Evolutionary conservation across 306 rosid genomes (phyloP).

Genomic region (Begonia masoniana): DNA sequence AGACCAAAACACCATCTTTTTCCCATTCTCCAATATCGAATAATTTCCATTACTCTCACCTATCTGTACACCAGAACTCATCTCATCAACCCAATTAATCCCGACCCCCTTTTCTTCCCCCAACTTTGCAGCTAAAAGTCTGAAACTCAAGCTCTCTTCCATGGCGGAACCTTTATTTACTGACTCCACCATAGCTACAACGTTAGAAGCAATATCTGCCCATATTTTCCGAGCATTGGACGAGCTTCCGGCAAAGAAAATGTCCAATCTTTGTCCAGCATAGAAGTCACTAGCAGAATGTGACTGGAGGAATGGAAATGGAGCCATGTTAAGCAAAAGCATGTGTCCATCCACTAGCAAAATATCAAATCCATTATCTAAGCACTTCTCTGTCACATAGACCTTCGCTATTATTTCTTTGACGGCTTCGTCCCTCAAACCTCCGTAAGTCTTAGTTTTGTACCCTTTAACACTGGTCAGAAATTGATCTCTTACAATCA

Average conservation of each 20-base stretch:
- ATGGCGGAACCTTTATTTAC: conserved; percentile 20
- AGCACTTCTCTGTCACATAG: conserved; percentile 35
- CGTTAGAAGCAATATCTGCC: conserved; percentile 22
- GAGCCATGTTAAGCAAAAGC: conserved; percentile 31
- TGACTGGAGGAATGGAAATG: conserved; percentile 11
- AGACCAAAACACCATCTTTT: conserved; percentile 57
- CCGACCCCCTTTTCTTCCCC: conserved; percentile 22
- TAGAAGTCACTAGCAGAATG: conserved; percentile 26
- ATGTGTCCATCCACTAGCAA: conserved; percentile 56
- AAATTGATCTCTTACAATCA: conserved; percentile 46
- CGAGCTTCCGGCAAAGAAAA: conserved; percentile 44
- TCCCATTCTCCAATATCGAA: conserved; percentile 28
- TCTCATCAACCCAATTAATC: conserved; percentile 20
- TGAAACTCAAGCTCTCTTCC: conserved; percentile 26
- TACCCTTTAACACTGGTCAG: conserved; percentile 24
- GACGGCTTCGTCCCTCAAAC: conserved; percentile 20
- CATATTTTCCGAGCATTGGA: conserved; percentile 38
- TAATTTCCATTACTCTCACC: conserved; percentile 18
- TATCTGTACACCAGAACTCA: conserved; percentile 24
- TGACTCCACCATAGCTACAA: conserved; percentile 26
- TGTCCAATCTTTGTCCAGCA: conserved; percentile 34
- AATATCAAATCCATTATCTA: conserved; percentile 34
- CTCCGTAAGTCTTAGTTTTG: conserved; percentile 25
- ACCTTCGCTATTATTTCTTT: conserved; percentile 41
- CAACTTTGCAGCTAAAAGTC: conserved; percentile 15